Evolutionary conservation across 2,329 filamentous ascomycete genomes (phyloP).

Genomic region (Aspergillus sergii): DNA sequence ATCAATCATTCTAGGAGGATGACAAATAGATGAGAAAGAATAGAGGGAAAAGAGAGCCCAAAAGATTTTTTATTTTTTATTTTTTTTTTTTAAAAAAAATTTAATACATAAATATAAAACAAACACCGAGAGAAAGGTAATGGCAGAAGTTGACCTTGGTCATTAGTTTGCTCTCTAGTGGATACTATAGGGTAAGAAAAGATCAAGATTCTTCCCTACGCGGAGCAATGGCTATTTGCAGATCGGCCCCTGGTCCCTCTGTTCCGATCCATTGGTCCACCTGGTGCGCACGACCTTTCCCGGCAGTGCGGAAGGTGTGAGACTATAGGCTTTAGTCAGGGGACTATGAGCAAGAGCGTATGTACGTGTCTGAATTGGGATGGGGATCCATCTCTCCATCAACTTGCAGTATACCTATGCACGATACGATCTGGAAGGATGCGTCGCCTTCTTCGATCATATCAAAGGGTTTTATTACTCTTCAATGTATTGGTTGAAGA

Average conservation of each 20-base stretch:
- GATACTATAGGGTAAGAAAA: background rate
- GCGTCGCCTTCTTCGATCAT: background rate
- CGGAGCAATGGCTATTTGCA: slow-evolving; percentile 4
- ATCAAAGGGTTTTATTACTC: background rate
- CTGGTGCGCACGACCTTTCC: slow-evolving; percentile 6
- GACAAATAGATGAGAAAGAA: background rate
- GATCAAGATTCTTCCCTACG: background rate
- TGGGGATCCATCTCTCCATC: background rate
- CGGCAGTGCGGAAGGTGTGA: slow-evolving; percentile 10
- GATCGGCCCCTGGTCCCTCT: background rate
- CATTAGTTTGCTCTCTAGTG: background rate
- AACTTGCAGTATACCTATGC: background rate
- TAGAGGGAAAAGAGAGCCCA: background rate
- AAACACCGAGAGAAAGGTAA: background rate
- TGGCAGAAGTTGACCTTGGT: background rate
- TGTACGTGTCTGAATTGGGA: slow-evolving; percentile 2
- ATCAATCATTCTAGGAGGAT: background rate
- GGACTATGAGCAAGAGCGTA: slow-evolving; percentile 2
- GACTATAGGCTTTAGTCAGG: slow-evolving; percentile 7
- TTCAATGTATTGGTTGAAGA: no score
- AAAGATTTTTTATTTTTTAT: no score
- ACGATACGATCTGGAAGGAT: background rate
- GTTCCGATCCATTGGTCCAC: slow-evolving; percentile 3
- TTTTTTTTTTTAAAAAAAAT: no score
- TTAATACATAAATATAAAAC: background rate